phyloP scores from a whole-genome alignment of 345 rosid genomes.

The Triadica sebifera region DNA sequence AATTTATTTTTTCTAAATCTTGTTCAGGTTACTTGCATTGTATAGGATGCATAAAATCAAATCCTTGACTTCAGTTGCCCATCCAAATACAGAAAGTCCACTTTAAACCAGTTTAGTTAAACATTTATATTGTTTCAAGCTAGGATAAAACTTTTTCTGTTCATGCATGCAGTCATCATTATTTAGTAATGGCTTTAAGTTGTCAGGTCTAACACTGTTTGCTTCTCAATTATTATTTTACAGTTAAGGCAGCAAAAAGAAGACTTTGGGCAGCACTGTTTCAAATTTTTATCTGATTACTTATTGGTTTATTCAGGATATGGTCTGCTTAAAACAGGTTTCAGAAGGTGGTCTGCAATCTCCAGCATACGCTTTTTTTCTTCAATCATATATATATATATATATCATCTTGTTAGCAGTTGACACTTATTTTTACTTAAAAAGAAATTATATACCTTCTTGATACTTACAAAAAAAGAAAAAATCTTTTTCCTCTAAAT shows the following conservation, averaged over 20 bases:
- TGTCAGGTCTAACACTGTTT: constrained; percentile 15
- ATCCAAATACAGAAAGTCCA: neutral
- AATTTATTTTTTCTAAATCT: neutral
- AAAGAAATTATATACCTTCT: neutral
- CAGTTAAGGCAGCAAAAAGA: constrained; percentile 90
- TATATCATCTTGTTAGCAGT: neutral
- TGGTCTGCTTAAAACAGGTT: constrained; percentile 71
- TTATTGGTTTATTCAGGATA: constrained; percentile 70
- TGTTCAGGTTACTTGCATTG: neutral
- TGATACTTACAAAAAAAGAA: neutral
- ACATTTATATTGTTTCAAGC: neutral
- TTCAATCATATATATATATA: neutral
- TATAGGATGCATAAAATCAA: neutral
- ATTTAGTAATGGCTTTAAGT: neutral
- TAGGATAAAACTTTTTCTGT: neutral
- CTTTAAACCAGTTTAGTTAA: neutral
- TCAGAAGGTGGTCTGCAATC: constrained; percentile 58
- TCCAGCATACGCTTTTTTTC: neutral
- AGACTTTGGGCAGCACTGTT: constrained; percentile 63
- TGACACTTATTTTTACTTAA: neutral
- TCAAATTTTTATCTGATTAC: constrained; percentile 72
- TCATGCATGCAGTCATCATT: neutral
- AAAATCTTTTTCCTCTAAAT: constrained; percentile 7
- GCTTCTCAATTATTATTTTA: constrained; percentile 16
- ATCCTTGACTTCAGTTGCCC: neutral